These are phyloP conservation scores for Komagataea norvegica DNA, from an alignment of 1,139 yeast genomes.

Conservation along the genomic window DNA sequence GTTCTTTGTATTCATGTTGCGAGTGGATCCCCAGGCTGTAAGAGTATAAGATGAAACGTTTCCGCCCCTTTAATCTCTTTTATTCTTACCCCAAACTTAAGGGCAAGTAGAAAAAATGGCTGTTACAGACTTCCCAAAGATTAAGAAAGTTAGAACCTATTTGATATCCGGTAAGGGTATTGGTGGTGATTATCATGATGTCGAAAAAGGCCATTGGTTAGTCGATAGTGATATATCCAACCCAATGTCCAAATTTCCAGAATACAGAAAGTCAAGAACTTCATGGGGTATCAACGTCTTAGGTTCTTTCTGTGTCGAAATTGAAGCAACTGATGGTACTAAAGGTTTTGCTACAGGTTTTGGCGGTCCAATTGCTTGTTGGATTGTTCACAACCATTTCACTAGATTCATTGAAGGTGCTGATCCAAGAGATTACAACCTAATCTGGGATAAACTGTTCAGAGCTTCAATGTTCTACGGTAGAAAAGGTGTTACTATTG, in stretches of 20 bases:
- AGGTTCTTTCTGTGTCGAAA: constrained; percentile 47
- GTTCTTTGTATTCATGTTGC: no score
- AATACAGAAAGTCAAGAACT: constrained; percentile 39
- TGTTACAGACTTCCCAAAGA: constrained; percentile 35
- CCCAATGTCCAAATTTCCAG: constrained; percentile 45
- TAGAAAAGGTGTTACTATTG: constrained; percentile 44
- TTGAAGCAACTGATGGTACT: constrained; percentile 44
- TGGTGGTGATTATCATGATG: constrained; percentile 49
- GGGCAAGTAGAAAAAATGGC: no score
- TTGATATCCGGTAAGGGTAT: constrained; percentile 40
- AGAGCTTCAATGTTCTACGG: constrained; percentile 48
- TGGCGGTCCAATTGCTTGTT: constrained; percentile 48
- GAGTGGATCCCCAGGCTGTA: no score
- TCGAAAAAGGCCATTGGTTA: constrained; percentile 44
- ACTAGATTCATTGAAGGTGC: constrained; percentile 40
- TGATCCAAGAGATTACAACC: constrained; percentile 42
- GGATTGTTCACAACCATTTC: constrained; percentile 44
- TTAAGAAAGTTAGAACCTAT: constrained; percentile 39
- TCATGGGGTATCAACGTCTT: constrained; percentile 48
- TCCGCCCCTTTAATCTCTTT: no score
- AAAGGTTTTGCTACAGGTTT: constrained; percentile 49
- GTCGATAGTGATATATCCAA: constrained; percentile 42
- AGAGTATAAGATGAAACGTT: no score
- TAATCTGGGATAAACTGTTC: constrained; percentile 45
- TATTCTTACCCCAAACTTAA: no score